Conservation (phyloP, 768 basidiomycete genomes). For the Dendrothele bispora region DNA sequence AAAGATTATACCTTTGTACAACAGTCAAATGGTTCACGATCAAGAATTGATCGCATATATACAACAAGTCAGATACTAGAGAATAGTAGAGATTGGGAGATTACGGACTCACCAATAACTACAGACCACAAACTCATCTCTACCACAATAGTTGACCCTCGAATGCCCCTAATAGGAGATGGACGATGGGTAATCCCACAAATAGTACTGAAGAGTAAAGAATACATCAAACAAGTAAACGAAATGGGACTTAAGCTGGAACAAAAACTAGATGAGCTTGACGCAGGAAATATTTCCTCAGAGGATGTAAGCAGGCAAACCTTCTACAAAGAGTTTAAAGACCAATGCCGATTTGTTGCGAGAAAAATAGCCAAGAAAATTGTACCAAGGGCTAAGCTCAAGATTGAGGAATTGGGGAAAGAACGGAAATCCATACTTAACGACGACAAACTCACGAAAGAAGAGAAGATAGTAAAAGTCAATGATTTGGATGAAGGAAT, state of each 20-base stretch:
- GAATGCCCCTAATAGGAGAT: too few relatives aligned
- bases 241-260: neutral
- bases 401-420: neutral
- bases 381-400: neutral
- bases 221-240: neutral
- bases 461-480: too few relatives aligned
- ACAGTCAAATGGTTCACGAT: neutral
- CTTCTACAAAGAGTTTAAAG: neutral
- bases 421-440: neutral
- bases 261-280: neutral
- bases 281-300: neutral
- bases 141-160: too few relatives aligned
- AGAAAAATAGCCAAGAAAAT: neutral
- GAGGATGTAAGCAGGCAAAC: neutral
- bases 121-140: too few relatives aligned
- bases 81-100: too few relatives aligned
- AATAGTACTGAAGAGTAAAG: too few relatives aligned
- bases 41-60: neutral
- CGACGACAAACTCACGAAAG: too few relatives aligned
- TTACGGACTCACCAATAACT: too few relatives aligned
- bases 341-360: neutral
- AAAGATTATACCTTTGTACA: neutral
- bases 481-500: too few relatives aligned
- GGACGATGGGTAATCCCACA: too few relatives aligned
- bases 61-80: neutral